Base-by-base conservation (phyloP, 2,329 filamentous ascomycete species). In the Paecilomyces sp. region DNA sequence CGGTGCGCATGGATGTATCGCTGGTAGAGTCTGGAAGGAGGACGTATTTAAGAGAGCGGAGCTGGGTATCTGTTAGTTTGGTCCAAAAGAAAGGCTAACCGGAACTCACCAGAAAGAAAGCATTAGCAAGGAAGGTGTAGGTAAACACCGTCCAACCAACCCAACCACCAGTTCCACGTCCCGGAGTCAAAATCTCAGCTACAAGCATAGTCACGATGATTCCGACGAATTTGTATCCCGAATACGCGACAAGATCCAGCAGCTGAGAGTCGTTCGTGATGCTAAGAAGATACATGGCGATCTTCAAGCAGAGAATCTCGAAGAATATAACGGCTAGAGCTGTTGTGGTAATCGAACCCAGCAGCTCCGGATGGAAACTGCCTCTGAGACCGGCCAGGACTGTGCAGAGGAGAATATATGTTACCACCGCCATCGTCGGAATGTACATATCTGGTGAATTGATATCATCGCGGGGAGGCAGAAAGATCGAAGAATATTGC, bases 391-490 rank as follows among this genome's bases (percentile, higher is more conserved):
- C 94, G 8, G 93, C 93, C 58, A 99, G 83, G 51, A 97, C 83
- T 0, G 93, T 94, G 4, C 91, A 95, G 11, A 99, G 84, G 34
- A 99, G 88, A 65, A 99, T 96, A 76, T 99, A 99, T 25, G 94
- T 99, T 54, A 97, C 92, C 57, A 99, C 82, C 1, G 94, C 93
- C 94, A 99, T 99, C 70, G 95, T 89, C 61, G 92, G 92, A 68
- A 99, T 99, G 79, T 99, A 99, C 92, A 99, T 97, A 77, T 99
- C 94, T 15, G 95, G 94, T 65, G 91, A 95, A 78, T 99, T 99
- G 75, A 97, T 82, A 72, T 99, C 94, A 75, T 99, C 93, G 64
- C 94, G 85, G 1, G 94, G 94, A 4, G 94, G 91, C 7, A 97
- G 83, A 76, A 94, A 99, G 71, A 77, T 79, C 59, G 77, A 80